Base-by-base conservation (phyloP, 2,329 filamentous ascomycete species). In the Trichoderma breve region DNA sequence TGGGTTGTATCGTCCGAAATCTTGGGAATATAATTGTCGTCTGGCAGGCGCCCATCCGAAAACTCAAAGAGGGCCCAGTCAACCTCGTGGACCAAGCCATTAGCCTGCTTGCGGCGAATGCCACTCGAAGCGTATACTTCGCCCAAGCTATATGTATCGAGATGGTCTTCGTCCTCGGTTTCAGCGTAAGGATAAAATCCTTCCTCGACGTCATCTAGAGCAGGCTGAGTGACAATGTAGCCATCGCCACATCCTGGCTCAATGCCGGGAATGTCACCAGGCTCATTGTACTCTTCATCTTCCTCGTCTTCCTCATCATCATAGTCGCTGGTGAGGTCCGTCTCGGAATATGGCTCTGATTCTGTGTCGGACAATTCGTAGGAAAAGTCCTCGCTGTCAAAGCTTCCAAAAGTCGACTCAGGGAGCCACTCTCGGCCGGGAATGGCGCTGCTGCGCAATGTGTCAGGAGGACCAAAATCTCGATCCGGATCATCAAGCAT, bases 61-160 rank as follows among this genome's bases (percentile, higher is more conserved):
- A 98, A 93, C 75, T 93, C 90, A 76, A 98, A 94, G 3, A 98
- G 84, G 0, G 95, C 94, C 95, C 95, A 98, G 80, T 98, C 95
- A 58, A 98, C 94, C 80, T 98, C 95, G 79, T 98, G 95, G 6
- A 93, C 85, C 28, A 97, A 84, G 5, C 91, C 90, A 73, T 92
- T 86, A 72, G 89, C 87, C 69, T 91, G 87, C 66, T 92, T 91
- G 34, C 95, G 90, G 5, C 94, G 90, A 72, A 98, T 92, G 7
- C 95, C 95, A 26, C 94, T 97, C 0, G 94, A 97, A 0, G 95
- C 95, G 77, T 97, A 94, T 4, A 98, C 86, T 77, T 94, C 90
- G 3, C 95, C 95, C 1, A 98, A 85, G 15, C 90, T 89, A 77
- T 93, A 96, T 0, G 91, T 93, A 58, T 93, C 89, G 1, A 98